Base-by-base conservation (phyloP, 2,329 filamentous ascomycete species). In the Scedosporium aurantiacum region DNA sequence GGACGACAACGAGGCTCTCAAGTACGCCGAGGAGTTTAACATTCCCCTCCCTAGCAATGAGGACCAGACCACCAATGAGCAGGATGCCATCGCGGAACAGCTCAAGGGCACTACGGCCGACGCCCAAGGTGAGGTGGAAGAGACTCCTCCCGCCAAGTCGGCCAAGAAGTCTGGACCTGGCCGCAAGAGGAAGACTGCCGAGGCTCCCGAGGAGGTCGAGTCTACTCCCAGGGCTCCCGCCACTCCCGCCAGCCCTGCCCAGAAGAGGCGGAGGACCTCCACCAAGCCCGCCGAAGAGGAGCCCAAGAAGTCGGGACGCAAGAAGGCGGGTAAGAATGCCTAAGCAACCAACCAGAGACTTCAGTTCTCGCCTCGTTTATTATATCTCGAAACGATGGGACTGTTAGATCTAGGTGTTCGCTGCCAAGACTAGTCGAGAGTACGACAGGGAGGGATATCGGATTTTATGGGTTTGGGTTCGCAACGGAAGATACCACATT, bases 241-340 rank as follows among this genome's bases (percentile, higher is more conserved):
- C 27, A 71, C 75, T 32, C 77, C 79, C 27, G 77, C 77, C 61
- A 84, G 80, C 70, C 82, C 83, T 32, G 83, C 83, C 65, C 83
- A 84, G 78, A 87, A 86, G 81, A 78, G 83, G 66, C 81, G 85
- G 73, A 75, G 83, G 63, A 74, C 76, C 8, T 82, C 80, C 4
- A 73, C 72, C 67, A 85, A 85, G 77, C 79, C 75, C 47, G 74
- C 74, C 28, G 81, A 83, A 63, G 74, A 84, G 69, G 82, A 85
- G 70, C 79, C 80, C 64, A 83, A 83, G 78, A 83, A 83, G 75
- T 81, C 79, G 60, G 77, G 76, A 65, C 79, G 80, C 69, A 84
- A 83, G 79, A 84, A 84, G 80, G 77, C 74, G 76, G 63, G 59
- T 41, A 75, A 75, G 70, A 55, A 43, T 21, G 71, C 68, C 58